Base-by-base conservation (phyloP, 1,284 basidiomycete species). In the Sanghuangporus weigelae region DNA sequence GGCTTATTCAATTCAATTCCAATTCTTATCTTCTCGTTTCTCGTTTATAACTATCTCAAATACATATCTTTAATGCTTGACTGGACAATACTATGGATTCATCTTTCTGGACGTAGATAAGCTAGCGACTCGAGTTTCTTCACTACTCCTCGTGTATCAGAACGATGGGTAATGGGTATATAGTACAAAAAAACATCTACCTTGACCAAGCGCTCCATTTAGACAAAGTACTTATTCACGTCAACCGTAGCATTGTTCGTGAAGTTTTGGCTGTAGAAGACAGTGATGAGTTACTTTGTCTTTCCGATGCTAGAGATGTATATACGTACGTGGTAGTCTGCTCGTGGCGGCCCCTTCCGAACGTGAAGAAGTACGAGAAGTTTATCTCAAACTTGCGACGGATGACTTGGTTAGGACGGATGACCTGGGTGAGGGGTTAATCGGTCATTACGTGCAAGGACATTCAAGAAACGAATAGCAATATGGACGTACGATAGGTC, bases 211-310 rank as follows among this genome's bases (percentile, higher is more conserved):
- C 12, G 4, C 11, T n/a, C n/a, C 12, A 8, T 19, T 59, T 26
- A 59, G 46, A 59, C 57, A 21, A 59, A 59, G n/a, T 59, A 59
- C 19, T 59, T 59, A 31, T 59, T 59, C 16, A 59, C 57, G 44
- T 59, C 57, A 44, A 59, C 44, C 16, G 57, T 59, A 16, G 40
- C 46, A 39, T 59, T 59, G 40, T 39, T 59, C 31, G 46, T 59
- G 31, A 59, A 59, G 44, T 40, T 36, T 19, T 59, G 57, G 19
- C 57, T 59, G 46, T 11, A 59, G 48, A n/a, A 31, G 11, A 19
- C 26, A 8, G n/a, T 1, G 21, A 10, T 31, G 48, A 5, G 49
- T 42, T n/a, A 7, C 5, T 19, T 19, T 21, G 19, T 23, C 21
- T 51, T 12, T 23, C 19, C 12, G 21, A 26, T 26, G 8, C 12